phyloP scores from a whole-genome alignment of 768 basidiomycete species.

The Heimioporus sp. region DNA sequence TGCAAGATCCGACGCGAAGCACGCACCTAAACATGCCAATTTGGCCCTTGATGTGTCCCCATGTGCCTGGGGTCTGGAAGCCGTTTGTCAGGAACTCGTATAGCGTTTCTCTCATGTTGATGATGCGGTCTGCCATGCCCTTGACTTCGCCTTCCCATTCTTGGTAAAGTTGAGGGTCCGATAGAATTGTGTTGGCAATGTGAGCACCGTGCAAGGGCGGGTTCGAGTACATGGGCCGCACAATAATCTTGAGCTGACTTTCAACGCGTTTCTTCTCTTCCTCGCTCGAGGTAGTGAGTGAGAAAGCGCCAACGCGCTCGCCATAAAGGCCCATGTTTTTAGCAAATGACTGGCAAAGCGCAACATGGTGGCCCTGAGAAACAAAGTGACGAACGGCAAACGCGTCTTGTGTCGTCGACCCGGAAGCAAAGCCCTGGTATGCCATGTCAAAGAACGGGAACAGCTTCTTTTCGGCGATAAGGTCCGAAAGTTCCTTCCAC shows the following conservation, averaged over 20 bases:
- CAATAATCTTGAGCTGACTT: conserved; percentile 92
- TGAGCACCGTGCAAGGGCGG: conserved; percentile 90
- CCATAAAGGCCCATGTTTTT: conserved; percentile 99
- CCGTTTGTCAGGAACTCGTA: conserved; percentile 75
- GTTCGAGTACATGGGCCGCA: conserved; percentile 98
- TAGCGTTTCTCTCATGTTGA: conserved; percentile 85
- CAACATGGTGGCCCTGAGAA: conserved; percentile 83
- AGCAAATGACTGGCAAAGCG: conserved; percentile 93
- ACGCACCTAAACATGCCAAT: conserved; percentile 96
- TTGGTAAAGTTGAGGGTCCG: conserved; percentile 66
- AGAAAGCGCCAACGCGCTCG: conserved; percentile 97
- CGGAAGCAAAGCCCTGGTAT: conserved; percentile 98
- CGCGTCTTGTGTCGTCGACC: conserved; percentile 85
- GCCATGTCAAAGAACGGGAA: conserved; percentile 99
- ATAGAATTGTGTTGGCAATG: conserved; percentile 82
- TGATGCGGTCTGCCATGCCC: conserved; percentile 94
- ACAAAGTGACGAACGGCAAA: conserved; percentile 96
- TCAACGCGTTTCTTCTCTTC: conserved; percentile 86
- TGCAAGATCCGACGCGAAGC: not conserved
- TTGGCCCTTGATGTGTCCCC: conserved; percentile 93
- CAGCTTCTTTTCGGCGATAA: conserved; percentile 83
- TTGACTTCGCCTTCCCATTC: conserved; percentile 94
- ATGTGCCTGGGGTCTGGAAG: conserved; percentile 88
- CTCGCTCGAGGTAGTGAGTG: conserved; percentile 64
- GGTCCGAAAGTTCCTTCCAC: conserved; percentile 87